phyloP scores from a whole-genome alignment of 345 rosid species.

The Passiflora organensis region DNA sequence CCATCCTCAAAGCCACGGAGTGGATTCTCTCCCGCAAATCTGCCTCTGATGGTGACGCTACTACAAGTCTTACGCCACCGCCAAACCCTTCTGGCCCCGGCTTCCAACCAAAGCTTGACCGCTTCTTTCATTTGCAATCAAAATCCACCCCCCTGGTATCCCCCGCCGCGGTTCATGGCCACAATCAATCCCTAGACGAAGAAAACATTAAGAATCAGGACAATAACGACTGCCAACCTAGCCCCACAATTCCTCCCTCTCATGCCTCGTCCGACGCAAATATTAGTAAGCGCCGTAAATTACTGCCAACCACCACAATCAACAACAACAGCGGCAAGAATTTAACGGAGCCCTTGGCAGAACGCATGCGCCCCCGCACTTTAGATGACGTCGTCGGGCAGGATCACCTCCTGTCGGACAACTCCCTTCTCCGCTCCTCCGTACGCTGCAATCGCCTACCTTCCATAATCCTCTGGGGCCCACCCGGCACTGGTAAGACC shows the following conservation, averaged over 20 bases:
- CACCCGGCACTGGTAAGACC: slow-evolving; percentile 90
- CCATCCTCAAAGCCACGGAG: slow-evolving; percentile 55
- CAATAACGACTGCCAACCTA: slow-evolving; percentile 11
- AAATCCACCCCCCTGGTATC: slow-evolving; percentile 24
- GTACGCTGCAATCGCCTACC: slow-evolving; percentile 53
- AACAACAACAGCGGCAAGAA: slow-evolving; percentile 16
- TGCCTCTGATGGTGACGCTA: not conserved
- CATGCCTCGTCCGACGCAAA: too few species aligned
- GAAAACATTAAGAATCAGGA: not conserved
- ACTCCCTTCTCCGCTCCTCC: slow-evolving; percentile 56
- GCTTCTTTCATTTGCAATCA: slow-evolving; percentile 39
- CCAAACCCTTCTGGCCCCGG: slow-evolving; percentile 15
- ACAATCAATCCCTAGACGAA: not conserved
- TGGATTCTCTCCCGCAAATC: slow-evolving; percentile 50
- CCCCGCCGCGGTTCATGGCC: not conserved
- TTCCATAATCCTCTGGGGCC: slow-evolving; percentile 79
- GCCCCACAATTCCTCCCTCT: too few species aligned
- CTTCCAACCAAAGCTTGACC: slow-evolving; percentile 50
- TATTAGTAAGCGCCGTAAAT: slow-evolving; percentile 41
- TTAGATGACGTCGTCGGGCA: slow-evolving; percentile 76
- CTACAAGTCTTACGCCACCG: not conserved
- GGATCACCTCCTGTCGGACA: slow-evolving; percentile 53
- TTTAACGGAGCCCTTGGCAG: slow-evolving; percentile 42
- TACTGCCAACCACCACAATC: too few species aligned
- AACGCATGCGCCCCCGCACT: slow-evolving; percentile 74